Evolutionary conservation across 2,329 filamentous ascomycete species (phyloP).

Genomic region (Penicillium rolfsii): DNA sequence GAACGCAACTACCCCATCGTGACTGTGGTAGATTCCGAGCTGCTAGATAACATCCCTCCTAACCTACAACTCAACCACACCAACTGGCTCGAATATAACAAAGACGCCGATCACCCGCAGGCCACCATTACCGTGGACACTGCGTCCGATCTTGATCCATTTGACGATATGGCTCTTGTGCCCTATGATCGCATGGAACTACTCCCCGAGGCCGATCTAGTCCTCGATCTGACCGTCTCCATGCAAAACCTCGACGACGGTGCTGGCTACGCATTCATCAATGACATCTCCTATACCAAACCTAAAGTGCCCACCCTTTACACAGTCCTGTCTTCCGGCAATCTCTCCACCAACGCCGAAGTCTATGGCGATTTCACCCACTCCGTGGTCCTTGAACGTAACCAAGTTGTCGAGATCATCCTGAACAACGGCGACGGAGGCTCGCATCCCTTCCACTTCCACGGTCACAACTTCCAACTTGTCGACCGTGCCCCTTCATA

Average conservation of each 20-base stretch:
- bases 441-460: slow-evolving; percentile 56
- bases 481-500: slow-evolving; percentile 61
- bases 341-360: slow-evolving; percentile 56
- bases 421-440: slow-evolving; percentile 49
- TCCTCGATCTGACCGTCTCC: slow-evolving; percentile 61
- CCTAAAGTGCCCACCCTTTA: slow-evolving; percentile 35
- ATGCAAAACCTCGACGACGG: slow-evolving; percentile 74
- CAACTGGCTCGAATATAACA: slow-evolving; percentile 65
- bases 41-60: slow-evolving; percentile 40
- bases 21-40: slow-evolving; percentile 34
- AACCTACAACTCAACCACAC: slow-evolving; percentile 47
- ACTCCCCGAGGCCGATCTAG: slow-evolving; percentile 61
- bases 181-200: slow-evolving; percentile 68
- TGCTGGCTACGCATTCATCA: slow-evolving; percentile 52
- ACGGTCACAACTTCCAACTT: slow-evolving; percentile 68
- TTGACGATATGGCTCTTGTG: slow-evolving; percentile 73
- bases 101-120: slow-evolving; percentile 52
- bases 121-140: slow-evolving; percentile 31
- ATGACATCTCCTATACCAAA: slow-evolving; percentile 32
- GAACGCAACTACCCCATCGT: slow-evolving; percentile 67
- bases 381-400: slow-evolving; percentile 46
- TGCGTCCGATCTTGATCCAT: slow-evolving; percentile 60
- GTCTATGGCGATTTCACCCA: slow-evolving; percentile 70
- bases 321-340: slow-evolving; percentile 42
- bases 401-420: slow-evolving; percentile 49